A percentile compares a stretch with the other conserved stretches of the same genome.
Evolutionary conservation across 306 rosid species (phyloP).

Genomic region (Myrica gale): DNA sequence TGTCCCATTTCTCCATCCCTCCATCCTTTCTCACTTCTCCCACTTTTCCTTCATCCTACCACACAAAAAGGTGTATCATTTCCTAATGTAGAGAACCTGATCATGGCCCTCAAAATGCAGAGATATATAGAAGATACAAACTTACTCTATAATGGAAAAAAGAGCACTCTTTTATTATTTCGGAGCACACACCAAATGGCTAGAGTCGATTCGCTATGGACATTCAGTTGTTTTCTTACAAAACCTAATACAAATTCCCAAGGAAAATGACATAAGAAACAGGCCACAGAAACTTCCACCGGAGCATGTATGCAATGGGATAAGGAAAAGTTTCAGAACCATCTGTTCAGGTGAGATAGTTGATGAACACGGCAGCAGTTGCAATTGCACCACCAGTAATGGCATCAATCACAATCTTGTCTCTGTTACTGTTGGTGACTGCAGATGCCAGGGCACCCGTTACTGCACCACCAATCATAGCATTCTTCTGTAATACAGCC

Average conservation of each 20-base stretch:
- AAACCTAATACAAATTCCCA: background rate
- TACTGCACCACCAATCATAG: slow-evolving; percentile 71
- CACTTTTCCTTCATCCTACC: too few species aligned
- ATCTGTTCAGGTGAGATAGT: slow-evolving; percentile 62
- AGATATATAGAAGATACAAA: background rate
- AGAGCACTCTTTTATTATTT: background rate
- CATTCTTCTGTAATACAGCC: slow-evolving; percentile 47
- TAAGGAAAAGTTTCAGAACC: background rate
- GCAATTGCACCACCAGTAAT: slow-evolving; percentile 92
- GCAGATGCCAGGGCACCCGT: slow-evolving; percentile 81
- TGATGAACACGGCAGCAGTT: slow-evolving; percentile 78
- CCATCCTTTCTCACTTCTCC: too few species aligned
- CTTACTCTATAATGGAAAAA: background rate
- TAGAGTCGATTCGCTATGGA: background rate
- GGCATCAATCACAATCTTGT: slow-evolving; percentile 61
- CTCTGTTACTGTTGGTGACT: slow-evolving; percentile 38
- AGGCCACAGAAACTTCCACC: background rate
- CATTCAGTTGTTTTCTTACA: background rate
- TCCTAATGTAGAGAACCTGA: background rate
- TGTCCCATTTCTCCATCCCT: too few species aligned
- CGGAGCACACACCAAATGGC: background rate
- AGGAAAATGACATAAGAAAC: slow-evolving; percentile 15
- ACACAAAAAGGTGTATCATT: too few species aligned
- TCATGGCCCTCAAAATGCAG: background rate
- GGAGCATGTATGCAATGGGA: background rate